Conservation (phyloP, 495 filamentous ascomycete genomes). For the Chaetomium cochliodes region DNA sequence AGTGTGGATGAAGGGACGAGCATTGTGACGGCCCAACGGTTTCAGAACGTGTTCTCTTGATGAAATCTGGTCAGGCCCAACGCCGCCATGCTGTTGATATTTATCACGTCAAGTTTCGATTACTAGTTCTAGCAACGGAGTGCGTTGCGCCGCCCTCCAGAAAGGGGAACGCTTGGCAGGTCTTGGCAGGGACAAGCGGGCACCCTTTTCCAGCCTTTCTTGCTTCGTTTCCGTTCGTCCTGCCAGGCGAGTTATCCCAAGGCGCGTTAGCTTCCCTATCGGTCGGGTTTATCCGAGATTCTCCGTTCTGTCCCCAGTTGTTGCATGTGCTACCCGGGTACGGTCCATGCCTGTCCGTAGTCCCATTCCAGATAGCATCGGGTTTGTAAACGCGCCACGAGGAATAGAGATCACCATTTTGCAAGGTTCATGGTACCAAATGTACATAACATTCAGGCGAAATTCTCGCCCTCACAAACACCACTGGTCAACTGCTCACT, state of each 20-base stretch:
- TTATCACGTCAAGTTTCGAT: slow-evolving; percentile 7
- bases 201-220: not conserved
- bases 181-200: slow-evolving; percentile 16
- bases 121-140: slow-evolving; percentile 10
- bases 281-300: not conserved
- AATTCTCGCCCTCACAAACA: too few relatives aligned
- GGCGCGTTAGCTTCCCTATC: not conserved
- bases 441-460: too few relatives aligned
- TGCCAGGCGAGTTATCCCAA: not conserved
- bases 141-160: slow-evolving; percentile 14
- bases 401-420: not conserved
- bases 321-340: not conserved
- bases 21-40: not conserved
- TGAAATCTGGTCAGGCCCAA: not conserved
- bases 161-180: slow-evolving; percentile 11
- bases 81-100: slow-evolving; percentile 14
- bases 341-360: not conserved
- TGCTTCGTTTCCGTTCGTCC: not conserved
- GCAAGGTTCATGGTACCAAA: not conserved
- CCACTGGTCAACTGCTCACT: not conserved
- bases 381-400: not conserved
- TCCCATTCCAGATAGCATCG: not conserved
- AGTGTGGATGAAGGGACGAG: slow-evolving; percentile 4
- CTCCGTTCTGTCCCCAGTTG: not conserved
- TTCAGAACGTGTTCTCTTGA: not conserved